Percentiles rank a stretch among this genome's conserved stretches.
These are phyloP conservation scores for Drosera capensis DNA, from an alignment of 148 eudicot species.

Conservation along the genomic window DNA sequence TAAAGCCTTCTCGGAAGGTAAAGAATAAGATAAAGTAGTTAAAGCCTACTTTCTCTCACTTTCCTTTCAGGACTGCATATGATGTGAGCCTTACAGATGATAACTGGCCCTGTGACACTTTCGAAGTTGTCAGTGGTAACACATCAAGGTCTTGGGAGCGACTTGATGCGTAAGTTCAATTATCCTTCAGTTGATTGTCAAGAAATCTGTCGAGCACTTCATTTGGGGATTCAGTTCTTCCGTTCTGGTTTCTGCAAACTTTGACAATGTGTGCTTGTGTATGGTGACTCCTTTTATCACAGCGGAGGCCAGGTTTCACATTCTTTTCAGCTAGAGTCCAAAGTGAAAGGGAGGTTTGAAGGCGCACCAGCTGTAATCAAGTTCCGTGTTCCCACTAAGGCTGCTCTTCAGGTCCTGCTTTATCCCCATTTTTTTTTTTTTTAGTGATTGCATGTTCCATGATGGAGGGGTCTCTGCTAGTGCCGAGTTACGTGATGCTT, in stretches of 20 bases:
- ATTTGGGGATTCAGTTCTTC: slow-evolving; percentile 2
- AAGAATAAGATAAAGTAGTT: too few species aligned
- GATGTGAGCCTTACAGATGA: slow-evolving; percentile 70
- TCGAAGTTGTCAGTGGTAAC: slow-evolving; percentile 49
- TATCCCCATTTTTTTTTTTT: too few species aligned
- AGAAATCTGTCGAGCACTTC: neutral
- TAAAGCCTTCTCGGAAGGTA: too few species aligned
- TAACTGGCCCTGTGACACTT: slow-evolving; percentile 57
- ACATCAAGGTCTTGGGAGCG: slow-evolving; percentile 78
- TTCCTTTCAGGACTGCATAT: slow-evolving; percentile 60
- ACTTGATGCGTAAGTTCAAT: slow-evolving; percentile 66
- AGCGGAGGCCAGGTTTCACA: slow-evolving; percentile 68
- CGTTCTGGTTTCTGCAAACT: too few species aligned
- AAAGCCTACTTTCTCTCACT: neutral
- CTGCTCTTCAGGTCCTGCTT: slow-evolving; percentile 63
- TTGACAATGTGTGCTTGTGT: too few species aligned
- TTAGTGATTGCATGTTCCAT: too few species aligned
- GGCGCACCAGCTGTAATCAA: slow-evolving; percentile 71
- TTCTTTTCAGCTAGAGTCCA: slow-evolving; percentile 69
- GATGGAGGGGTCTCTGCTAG: too few species aligned
- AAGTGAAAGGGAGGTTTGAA: slow-evolving; percentile 42
- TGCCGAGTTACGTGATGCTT: too few species aligned
- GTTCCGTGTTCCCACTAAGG: slow-evolving; percentile 76
- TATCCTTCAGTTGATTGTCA: neutral
- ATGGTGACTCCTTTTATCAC: slow-evolving; percentile 5